Base-by-base conservation (phyloP, 2,329 filamentous ascomycete genomes). In the Botrytis tulipae region DNA sequence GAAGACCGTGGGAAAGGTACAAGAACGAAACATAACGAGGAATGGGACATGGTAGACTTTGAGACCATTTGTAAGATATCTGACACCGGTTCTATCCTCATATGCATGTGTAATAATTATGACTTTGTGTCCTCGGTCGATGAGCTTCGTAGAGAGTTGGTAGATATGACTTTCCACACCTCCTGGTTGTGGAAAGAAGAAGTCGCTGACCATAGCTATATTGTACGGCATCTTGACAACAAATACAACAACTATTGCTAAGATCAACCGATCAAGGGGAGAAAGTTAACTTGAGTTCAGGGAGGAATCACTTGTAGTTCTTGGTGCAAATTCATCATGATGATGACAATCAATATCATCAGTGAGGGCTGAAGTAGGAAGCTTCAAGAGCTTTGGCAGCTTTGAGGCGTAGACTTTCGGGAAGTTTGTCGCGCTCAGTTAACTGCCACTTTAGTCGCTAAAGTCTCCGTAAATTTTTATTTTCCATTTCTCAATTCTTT, bases 41-140 rank as follows among this genome's bases (percentile, higher is more conserved):
- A 98, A 98, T 6, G 96, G 97, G 29, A 98, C 92, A 82, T 99
- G 94, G 84, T 98, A 99, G 83, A 98, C 96, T 82, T 99, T 99
- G 80, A 99, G 89, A 71, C 96, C 95, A 82, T 99, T 99, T 74
- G 95, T 98, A 76, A 99, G 90, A 81, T 98, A 99, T 74, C 96
- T 92, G 32, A 99, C 89, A 18, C 96, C 96, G 71, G 93, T 97
- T 54, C 96, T 91, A 73, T 94, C 94, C 73, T 94, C 89, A 83
- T 98, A 97, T 37, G 94, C 93, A 83, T 99, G 96, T 0, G 96
- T 99, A 80, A 99, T 96, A 80, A 99, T 92, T 76, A 99, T 93
- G 79, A 99, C 95, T 84, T 98, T 98, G 86, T 99, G 96, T 59
- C 96, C 96, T 59, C 96, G 93, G 82, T 99, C 95, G 77, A 98